These are phyloP conservation scores for Colletotrichum neosansevieriae DNA, from an alignment of 2,329 filamentous ascomycete species.

Conservation along the genomic window DNA sequence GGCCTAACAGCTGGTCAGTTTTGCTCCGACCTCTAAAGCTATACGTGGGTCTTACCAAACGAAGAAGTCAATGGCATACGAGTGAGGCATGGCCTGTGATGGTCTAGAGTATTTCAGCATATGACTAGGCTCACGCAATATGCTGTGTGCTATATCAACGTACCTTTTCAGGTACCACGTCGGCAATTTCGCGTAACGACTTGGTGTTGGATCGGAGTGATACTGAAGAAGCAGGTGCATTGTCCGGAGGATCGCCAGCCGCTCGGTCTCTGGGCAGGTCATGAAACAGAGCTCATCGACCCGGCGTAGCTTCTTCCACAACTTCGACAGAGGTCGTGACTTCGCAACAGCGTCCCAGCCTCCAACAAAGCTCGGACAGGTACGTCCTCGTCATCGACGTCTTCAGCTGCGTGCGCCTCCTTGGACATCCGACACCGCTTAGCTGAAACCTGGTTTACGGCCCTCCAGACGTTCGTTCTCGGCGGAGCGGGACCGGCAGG, in stretches of 20 bases:
- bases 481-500: background rate
- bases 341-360: slow-evolving; percentile 47
- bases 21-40: background rate
- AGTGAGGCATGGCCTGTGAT: slow-evolving; percentile 46
- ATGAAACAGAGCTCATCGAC: slow-evolving; percentile 45
- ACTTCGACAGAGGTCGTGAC: slow-evolving; percentile 44
- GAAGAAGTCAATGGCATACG: slow-evolving; percentile 49
- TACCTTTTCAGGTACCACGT: slow-evolving; percentile 47
- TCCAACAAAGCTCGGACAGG: slow-evolving; percentile 45
- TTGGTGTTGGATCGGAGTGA: slow-evolving; percentile 44
- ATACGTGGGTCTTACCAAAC: slow-evolving; percentile 44
- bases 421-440: slow-evolving; percentile 35
- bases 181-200: slow-evolving; percentile 42
- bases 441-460: slow-evolving; percentile 43
- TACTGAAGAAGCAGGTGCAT: slow-evolving; percentile 46
- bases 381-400: slow-evolving; percentile 44
- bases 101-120: slow-evolving; percentile 42
- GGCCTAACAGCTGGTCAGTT: slow-evolving; percentile 42
- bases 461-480: slow-evolving; percentile 44
- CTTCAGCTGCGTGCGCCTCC: slow-evolving; percentile 39
- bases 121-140: background rate
- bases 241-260: slow-evolving; percentile 44
- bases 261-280: slow-evolving; percentile 41
- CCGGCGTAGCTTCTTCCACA: slow-evolving; percentile 46
- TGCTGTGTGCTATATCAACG: too few species aligned